Evolutionary conservation across 106 monocot genomes (phyloP).

Genomic region (Allium sativum): DNA sequence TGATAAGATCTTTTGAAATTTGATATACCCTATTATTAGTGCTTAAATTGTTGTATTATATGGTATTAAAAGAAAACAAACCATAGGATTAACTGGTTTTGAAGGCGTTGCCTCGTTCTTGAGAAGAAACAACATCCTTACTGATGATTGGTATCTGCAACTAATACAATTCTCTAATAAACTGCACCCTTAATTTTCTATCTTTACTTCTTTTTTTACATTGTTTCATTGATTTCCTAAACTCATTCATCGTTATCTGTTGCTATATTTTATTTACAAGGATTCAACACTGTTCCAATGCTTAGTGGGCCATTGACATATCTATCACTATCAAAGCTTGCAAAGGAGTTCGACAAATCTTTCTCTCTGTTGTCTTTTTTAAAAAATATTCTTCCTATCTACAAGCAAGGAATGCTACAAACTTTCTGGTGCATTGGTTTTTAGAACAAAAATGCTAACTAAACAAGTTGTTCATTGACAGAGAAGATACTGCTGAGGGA

Average conservation of each 20-base stretch:
- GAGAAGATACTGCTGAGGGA: slow-evolving; percentile 22
- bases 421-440: not conserved
- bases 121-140: too few relatives aligned
- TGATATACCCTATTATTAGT: too few relatives aligned
- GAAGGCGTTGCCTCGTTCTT: too few relatives aligned
- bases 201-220: too few relatives aligned
- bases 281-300: slow-evolving; percentile 76
- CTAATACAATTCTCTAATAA: too few relatives aligned
- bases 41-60: too few relatives aligned
- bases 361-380: slow-evolving; percentile 65
- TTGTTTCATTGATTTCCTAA: not conserved
- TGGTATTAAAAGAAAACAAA: too few relatives aligned
- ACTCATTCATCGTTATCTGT: slow-evolving; percentile 1
- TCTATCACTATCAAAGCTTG: slow-evolving; percentile 72
- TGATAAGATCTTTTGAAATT: too few relatives aligned
- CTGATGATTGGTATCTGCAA: too few relatives aligned
- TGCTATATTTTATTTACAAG: slow-evolving; percentile 39
- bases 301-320: slow-evolving; percentile 86
- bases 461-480: slow-evolving; percentile 5
- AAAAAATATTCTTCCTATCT: slow-evolving; percentile 20
- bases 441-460: slow-evolving; percentile 1
- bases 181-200: too few relatives aligned
- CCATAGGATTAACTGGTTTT: too few relatives aligned
- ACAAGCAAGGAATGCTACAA: slow-evolving; percentile 13
- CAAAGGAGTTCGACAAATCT: slow-evolving; percentile 68